These are phyloP conservation scores for Fusarium buxicola DNA, from an alignment of 2,329 filamentous ascomycete genomes.

Conservation along the genomic window DNA sequence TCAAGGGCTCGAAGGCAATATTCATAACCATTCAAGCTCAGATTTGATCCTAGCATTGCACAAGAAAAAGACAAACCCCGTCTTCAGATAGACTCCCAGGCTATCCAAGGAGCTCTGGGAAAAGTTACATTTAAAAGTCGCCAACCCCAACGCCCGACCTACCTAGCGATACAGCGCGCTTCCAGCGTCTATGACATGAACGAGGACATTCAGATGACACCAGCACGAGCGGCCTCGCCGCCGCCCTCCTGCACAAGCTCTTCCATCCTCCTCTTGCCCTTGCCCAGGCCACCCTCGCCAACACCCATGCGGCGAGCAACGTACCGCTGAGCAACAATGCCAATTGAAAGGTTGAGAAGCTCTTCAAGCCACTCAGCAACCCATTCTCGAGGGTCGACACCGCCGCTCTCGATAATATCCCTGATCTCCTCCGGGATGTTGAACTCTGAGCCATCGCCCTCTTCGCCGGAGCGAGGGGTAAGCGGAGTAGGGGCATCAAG, in stretches of 20 bases:
- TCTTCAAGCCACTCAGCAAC: slow-evolving; percentile 98
- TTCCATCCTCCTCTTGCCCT: slow-evolving; percentile 71
- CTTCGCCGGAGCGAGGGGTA: slow-evolving; percentile 65
- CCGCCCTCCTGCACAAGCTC: slow-evolving; percentile 67
- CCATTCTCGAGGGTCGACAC: slow-evolving; percentile 95
- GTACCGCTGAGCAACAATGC: slow-evolving; percentile 92
- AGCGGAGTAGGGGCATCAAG: slow-evolving; percentile 78
- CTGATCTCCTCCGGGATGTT: slow-evolving; percentile 82
- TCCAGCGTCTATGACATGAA: slow-evolving; percentile 7
- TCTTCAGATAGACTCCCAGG: slow-evolving; percentile 35
- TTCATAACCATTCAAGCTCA: slow-evolving; percentile 23
- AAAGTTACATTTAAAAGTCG: slow-evolving; percentile 35
- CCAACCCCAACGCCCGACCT: slow-evolving; percentile 42
- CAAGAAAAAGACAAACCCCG: slow-evolving; percentile 17
- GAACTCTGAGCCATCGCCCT: slow-evolving; percentile 55
- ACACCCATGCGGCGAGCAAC: slow-evolving; percentile 97
- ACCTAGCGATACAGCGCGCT: slow-evolving; percentile 31
- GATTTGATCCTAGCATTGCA: slow-evolving; percentile 19
- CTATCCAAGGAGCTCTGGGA: slow-evolving; percentile 22
- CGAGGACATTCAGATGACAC: slow-evolving; percentile 56
- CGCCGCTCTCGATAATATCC: slow-evolving; percentile 80
- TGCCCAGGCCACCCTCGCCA: slow-evolving; percentile 77
- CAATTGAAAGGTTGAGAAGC: slow-evolving; percentile 78
- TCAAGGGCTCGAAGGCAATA: slow-evolving; percentile 1
- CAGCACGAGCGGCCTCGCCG: slow-evolving; percentile 70